Evolutionary conservation across 2,329 filamentous ascomycete genomes (phyloP).

Genomic region (Colletotrichum gloeosporioides): DNA sequence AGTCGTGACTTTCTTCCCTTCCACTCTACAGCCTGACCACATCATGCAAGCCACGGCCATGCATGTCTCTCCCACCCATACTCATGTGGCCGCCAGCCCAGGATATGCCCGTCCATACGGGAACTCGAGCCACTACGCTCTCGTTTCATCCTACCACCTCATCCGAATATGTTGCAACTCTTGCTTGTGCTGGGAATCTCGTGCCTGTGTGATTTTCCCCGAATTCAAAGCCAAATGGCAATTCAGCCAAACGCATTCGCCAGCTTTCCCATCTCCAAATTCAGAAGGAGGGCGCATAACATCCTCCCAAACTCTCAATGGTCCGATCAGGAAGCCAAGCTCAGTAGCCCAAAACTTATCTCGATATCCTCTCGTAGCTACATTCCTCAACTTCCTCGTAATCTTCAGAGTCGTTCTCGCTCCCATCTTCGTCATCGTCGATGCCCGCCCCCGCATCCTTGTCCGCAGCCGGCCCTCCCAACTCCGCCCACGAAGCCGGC

Average conservation of each 20-base stretch:
- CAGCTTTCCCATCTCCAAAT: background rate
- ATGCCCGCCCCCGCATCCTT: background rate
- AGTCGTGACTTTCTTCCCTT: background rate
- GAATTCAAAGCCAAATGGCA: background rate
- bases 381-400: constrained; percentile 25
- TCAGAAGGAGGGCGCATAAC: background rate
- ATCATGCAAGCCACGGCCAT: constrained; percentile 10
- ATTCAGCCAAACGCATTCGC: background rate
- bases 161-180: background rate
- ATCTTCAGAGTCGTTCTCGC: constrained; percentile 28
- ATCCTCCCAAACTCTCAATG: background rate
- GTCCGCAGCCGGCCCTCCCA: constrained; percentile 25
- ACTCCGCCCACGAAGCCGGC: constrained; percentile 38
- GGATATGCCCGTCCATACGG: background rate
- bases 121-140: background rate
- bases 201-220: background rate
- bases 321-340: background rate
- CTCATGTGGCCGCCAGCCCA: background rate
- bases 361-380: background rate
- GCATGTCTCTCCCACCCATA: constrained; percentile 6
- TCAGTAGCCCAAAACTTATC: background rate
- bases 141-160: background rate
- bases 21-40: background rate
- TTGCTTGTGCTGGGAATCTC: background rate
- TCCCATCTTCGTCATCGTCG: constrained; percentile 19